Conservation (phyloP, 208 protist species). For the Trypanosoma brucei region DNA sequence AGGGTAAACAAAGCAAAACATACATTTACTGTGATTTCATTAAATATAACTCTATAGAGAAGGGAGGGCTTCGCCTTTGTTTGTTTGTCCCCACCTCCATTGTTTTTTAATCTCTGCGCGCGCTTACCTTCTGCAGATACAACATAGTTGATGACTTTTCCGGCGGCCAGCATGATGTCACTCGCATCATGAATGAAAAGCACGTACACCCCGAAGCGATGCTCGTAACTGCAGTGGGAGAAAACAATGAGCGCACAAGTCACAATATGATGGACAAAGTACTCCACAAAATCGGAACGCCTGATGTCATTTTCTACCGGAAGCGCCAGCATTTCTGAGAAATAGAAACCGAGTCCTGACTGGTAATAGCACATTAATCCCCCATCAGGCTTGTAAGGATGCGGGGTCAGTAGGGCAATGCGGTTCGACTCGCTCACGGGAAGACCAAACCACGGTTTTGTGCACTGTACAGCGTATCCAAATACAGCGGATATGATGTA, state of each 20-base stretch:
- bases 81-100: not conserved
- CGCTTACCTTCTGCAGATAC: slow-evolving; percentile 29
- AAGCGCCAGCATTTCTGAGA: slow-evolving; percentile 49
- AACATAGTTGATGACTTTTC: slow-evolving; percentile 61
- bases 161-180: slow-evolving; percentile 62
- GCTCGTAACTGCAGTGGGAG: slow-evolving; percentile 52
- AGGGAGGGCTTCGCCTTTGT: slow-evolving; percentile 19
- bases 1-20: slow-evolving; percentile 46
- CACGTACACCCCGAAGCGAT: slow-evolving; percentile 66
- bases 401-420: slow-evolving; percentile 37
- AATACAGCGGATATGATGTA: slow-evolving; percentile 54
- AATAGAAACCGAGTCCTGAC: slow-evolving; percentile 67
- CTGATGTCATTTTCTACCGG: slow-evolving; percentile 45
- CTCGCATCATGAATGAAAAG: slow-evolving; percentile 72
- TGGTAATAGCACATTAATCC: slow-evolving; percentile 58
- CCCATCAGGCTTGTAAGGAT: slow-evolving; percentile 44
- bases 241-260: slow-evolving; percentile 52
- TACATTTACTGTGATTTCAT: slow-evolving; percentile 27
- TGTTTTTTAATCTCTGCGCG: not conserved
- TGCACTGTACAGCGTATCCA: slow-evolving; percentile 42
- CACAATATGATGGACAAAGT: slow-evolving; percentile 54
- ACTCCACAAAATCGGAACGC: slow-evolving; percentile 68
- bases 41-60: slow-evolving; percentile 26
- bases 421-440: slow-evolving; percentile 32
- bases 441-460: slow-evolving; percentile 57